phyloP scores from a whole-genome alignment of 1,139 yeast genomes.

The Schizosaccharomyces versatilis region DNA sequence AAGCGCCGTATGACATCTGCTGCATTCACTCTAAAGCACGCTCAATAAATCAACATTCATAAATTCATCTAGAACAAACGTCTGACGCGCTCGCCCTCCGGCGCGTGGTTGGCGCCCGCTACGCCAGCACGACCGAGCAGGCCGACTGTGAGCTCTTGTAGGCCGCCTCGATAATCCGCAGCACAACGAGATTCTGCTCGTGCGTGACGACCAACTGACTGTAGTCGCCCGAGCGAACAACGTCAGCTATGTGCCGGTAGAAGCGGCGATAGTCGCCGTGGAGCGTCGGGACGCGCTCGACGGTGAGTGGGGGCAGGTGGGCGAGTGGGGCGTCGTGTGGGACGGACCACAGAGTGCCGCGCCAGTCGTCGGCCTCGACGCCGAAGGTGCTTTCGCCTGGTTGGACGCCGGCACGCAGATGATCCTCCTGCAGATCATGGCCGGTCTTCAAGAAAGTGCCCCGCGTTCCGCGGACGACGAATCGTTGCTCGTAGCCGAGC shows the following conservation, averaged over 20 bases:
- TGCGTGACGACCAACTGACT: neutral
- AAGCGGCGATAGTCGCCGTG: neutral
- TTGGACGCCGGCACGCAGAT: neutral
- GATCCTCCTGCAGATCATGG: conserved; percentile 2
- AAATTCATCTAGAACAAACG: no score
- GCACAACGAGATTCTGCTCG: neutral
- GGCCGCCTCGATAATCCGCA: conserved; percentile 1
- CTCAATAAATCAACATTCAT: no score
- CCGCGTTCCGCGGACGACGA: neutral
- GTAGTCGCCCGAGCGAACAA: neutral
- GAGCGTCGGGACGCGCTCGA: neutral
- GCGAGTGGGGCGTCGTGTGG: neutral
- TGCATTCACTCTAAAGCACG: no score
- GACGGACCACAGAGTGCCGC: neutral
- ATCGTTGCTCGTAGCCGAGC: neutral
- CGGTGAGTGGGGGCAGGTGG: neutral
- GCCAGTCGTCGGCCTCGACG: neutral
- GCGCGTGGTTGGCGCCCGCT: no score
- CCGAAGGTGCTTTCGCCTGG: neutral
- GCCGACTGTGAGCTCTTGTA: neutral
- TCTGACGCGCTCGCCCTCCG: no score
- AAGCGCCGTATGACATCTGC: no score
- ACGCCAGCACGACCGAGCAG: neutral
- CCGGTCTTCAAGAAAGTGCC: conserved; percentile 2
- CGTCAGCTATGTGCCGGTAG: neutral